Evolutionary conservation across 495 filamentous ascomycete species (phyloP).

Genomic region (Penicillium chermesinum): DNA sequence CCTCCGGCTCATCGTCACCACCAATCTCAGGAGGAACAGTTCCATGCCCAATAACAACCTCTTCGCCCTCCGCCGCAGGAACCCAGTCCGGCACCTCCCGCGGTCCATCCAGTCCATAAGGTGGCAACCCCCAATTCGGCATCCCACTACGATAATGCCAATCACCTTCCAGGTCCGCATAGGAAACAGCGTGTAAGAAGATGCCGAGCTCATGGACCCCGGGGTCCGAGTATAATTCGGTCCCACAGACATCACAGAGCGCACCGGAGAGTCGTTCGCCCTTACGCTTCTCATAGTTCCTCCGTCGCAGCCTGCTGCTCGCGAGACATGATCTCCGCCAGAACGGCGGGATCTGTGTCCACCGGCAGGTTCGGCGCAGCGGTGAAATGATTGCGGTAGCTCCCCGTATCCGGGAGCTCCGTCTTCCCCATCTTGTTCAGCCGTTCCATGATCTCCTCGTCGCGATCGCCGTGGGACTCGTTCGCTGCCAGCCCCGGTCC

Average conservation of each 20-base stretch:
- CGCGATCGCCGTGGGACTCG: conserved; percentile 62
- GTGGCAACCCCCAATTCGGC: conserved; percentile 82
- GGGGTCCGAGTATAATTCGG: conserved; percentile 88
- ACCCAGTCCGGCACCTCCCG: conserved; percentile 46
- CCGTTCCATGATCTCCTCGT: conserved; percentile 83
- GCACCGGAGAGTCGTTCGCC: conserved; percentile 91
- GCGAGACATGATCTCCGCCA: conserved; percentile 40
- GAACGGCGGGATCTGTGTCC: conserved; percentile 32
- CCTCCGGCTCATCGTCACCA: conserved; percentile 13
- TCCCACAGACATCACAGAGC: conserved; percentile 72
- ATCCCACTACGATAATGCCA: conserved; percentile 86
- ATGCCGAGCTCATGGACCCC: conserved; percentile 84
- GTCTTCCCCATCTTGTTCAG: conserved; percentile 90
- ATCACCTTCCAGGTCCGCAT: conserved; percentile 69
- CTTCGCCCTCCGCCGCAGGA: conserved; percentile 28
- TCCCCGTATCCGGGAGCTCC: conserved; percentile 81
- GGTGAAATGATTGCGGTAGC: conserved; percentile 56
- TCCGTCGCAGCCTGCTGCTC: conserved; percentile 83
- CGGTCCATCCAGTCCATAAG: conserved; percentile 54
- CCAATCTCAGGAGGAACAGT: conserved; percentile 25
- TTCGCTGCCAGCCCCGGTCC: conserved; percentile 70
- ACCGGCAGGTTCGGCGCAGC: conserved; percentile 38
- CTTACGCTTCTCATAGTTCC: conserved; percentile 66
- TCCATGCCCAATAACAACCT: conserved; percentile 35
- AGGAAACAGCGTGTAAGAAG: conserved; percentile 86